Evolutionary conservation across 495 filamentous ascomycete genomes (phyloP).

Genomic region (Acidomyces sp.): DNA sequence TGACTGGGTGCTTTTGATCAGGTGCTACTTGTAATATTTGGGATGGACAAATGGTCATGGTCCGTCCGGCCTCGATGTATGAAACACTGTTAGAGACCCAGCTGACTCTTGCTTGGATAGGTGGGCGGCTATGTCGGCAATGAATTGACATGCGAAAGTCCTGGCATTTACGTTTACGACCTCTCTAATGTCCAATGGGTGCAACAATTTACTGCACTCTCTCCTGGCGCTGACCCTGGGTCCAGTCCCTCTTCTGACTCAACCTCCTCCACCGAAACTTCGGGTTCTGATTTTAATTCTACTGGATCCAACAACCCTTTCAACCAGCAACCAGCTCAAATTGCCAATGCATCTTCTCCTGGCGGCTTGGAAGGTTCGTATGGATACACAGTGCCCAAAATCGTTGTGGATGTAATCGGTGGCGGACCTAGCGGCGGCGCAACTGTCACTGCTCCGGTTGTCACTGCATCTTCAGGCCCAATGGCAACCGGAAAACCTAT

Average conservation of each 20-base stretch:
- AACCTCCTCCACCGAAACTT: not conserved
- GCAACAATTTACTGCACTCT: slow-evolving; percentile 42
- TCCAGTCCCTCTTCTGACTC: not conserved
- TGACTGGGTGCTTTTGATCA: no score
- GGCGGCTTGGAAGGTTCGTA: slow-evolving; percentile 42
- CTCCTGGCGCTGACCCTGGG: slow-evolving; percentile 4
- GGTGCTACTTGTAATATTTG: slow-evolving; percentile 52
- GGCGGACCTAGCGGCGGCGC: slow-evolving; percentile 48
- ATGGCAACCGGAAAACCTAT: slow-evolving; percentile 51
- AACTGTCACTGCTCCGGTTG: slow-evolving; percentile 51
- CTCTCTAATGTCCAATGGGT: slow-evolving; percentile 47
- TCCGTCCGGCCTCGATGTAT: no score
- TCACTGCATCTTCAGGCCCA: slow-evolving; percentile 51
- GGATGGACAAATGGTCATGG: slow-evolving; percentile 57
- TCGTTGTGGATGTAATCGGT: slow-evolving; percentile 50
- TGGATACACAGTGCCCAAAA: slow-evolving; percentile 50
- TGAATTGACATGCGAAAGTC: slow-evolving; percentile 49
- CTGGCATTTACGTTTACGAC: slow-evolving; percentile 60
- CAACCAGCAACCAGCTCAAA: slow-evolving; percentile 35
- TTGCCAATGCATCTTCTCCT: slow-evolving; percentile 23
- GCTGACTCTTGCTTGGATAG: no score
- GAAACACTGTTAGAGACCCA: no score
- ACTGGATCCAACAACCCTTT: slow-evolving; percentile 27
- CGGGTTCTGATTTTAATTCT: slow-evolving; percentile 6
- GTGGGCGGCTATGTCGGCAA: slow-evolving; percentile 57